A percentile compares a stretch with the other conserved stretches of the same genome.
phyloP scores from a whole-genome alignment of 345 rosid species.

The Gossypium longicalyx region DNA sequence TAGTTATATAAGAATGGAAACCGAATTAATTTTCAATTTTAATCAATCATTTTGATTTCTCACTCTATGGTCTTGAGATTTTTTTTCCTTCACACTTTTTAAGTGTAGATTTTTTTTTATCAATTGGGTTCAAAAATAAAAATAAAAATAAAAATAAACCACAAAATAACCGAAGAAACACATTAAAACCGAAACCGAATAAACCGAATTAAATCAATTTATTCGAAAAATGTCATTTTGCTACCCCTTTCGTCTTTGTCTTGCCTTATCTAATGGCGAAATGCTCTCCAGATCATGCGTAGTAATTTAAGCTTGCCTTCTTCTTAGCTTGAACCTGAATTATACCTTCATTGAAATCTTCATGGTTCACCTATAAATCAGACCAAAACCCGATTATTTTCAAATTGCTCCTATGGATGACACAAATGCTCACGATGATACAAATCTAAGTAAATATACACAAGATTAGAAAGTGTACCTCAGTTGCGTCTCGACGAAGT shows the following conservation, averaged over 20 bases:
- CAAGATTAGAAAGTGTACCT: slow-evolving; percentile 37
- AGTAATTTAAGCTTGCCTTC: slow-evolving; percentile 96
- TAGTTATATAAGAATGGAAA: too few relatives aligned
- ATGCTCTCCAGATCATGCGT: slow-evolving; percentile 40
- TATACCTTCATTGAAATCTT: slow-evolving; percentile 97
- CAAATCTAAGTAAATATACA: neutral
- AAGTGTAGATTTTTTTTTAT: neutral
- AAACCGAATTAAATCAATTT: neutral
- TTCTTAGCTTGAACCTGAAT: slow-evolving; percentile 99
- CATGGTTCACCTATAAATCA: slow-evolving; percentile 78
- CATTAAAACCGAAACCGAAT: neutral
- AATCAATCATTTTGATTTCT: too few relatives aligned
- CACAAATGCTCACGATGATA: neutral
- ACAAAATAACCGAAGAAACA: neutral
- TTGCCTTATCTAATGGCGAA: neutral
- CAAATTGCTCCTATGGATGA: neutral
- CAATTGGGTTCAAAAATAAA: too few relatives aligned
- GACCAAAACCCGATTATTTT: slow-evolving; percentile 9
- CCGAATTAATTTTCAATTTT: too few relatives aligned
- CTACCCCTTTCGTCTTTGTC: neutral
- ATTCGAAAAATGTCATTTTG: neutral
- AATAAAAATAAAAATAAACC: neutral
- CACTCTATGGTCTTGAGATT: too few relatives aligned
- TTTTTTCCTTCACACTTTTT: neutral
- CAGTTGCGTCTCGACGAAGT: slow-evolving; percentile 97